Evolutionary conservation across 441 rosid genomes (phyloP).

Genomic region (Populus tomentosa): DNA sequence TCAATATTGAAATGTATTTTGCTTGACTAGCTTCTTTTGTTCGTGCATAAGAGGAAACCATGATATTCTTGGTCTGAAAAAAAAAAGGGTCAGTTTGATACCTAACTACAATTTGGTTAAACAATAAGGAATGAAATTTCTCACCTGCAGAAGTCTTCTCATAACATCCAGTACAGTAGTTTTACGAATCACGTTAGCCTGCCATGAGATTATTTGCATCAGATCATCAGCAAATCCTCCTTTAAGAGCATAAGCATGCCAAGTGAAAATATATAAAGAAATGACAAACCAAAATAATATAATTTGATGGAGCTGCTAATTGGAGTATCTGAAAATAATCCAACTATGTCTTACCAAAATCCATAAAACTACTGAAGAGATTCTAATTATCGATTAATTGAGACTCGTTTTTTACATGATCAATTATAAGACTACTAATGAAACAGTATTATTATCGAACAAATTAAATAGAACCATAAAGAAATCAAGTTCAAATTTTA

Average conservation of each 20-base stretch:
- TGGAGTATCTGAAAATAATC: conserved; percentile 4
- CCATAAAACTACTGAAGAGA: background rate
- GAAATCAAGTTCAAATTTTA: conserved; percentile 22
- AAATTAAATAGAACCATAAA: background rate
- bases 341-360: background rate
- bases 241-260: background rate
- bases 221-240: conserved; percentile 3
- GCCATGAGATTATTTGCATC: conserved; percentile 33
- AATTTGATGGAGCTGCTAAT: background rate
- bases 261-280: background rate
- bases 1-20: conserved; percentile 92
- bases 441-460: background rate
- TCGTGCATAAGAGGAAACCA: conserved; percentile 98
- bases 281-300: conserved; percentile 4
- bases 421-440: background rate
- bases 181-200: conserved; percentile 96
- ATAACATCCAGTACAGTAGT: conserved; percentile 97
- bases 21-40: conserved; percentile 99
- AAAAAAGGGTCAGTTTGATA: conserved; percentile 15
- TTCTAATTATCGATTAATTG: conserved; percentile 3
- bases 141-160: conserved; percentile 97
- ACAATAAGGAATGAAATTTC: conserved; percentile 11
- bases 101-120: conserved; percentile 4
- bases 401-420: background rate
- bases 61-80: conserved; percentile 81